Evolutionary conservation across 2,329 filamentous ascomycete genomes (phyloP), one percentile per base, ranked within the genome.

Genomic region (Byssochlamys sp.): DNA sequence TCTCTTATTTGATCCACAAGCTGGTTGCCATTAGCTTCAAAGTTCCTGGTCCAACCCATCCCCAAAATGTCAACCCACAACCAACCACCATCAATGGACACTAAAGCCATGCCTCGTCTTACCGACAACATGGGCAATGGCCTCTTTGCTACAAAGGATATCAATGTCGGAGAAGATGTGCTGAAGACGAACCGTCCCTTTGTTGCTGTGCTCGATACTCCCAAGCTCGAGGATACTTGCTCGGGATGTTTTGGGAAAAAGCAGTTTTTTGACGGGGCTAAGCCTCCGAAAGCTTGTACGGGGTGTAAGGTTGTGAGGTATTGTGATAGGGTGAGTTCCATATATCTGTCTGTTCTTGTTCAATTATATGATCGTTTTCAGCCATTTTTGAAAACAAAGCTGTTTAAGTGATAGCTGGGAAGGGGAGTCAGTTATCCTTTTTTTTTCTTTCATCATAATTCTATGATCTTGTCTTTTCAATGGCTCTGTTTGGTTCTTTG

Each of bases 281-380:
- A n/a, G 3, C 63, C 59, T 2, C 71, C 85, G n/a, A 80, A 79
- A 57, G 75, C 74, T 26, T 87, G 84, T 65, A 78, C 78, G 2
- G 81, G 80, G 6, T 87, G 84, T 65, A 78, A 77, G 57, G 72
- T 78, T 31, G 78, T 84, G 2, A 79, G 75, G 61, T 87, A 86
- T 66, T 87, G 84, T 67, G 77, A 78, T 61, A 82, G 79, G 75
- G 82, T 84, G 67, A 53, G 75, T 68, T 24, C 11, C 39, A 55
- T 28, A 3, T 51, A 19, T 50, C 39, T 33, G 3, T 49, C 29
- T 51, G 53, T 2, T 50, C 28, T 50, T 52, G 50, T 35, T 31
- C 12, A 27, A 25, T 52, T 31, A 7, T 10, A 31, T 10, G 9
- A 2, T 31, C 7, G 6, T 10, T 31, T 31, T 31, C 11, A 7